A percentile compares a stretch with the other conserved stretches of the same genome.
phyloP scores from a whole-genome alignment of 1,284 basidiomycete species.

The Somion occarium region DNA sequence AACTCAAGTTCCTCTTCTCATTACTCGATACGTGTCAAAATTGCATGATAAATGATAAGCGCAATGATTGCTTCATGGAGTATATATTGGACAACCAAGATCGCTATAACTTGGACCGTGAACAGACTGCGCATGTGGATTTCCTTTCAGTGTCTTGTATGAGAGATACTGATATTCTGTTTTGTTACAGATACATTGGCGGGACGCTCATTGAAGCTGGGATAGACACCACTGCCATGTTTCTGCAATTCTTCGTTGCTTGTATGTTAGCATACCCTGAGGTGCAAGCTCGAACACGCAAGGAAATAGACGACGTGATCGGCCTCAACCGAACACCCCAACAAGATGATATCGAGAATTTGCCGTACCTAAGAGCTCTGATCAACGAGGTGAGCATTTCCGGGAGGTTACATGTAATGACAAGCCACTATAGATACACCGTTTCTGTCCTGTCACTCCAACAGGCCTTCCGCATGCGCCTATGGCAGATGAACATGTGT shows the following conservation, averaged over 20 bases:
- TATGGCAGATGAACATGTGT: not conserved
- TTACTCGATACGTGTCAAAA: slow-evolving; percentile 14
- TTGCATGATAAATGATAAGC: slow-evolving; percentile 14
- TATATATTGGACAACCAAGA: slow-evolving; percentile 5
- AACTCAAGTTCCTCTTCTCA: slow-evolving; percentile 17
- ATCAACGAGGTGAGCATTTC: slow-evolving; percentile 30
- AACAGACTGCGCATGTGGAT: slow-evolving; percentile 3
- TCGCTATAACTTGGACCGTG: not conserved
- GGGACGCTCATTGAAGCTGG: slow-evolving; percentile 19
- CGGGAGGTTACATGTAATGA: no score
- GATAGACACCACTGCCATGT: slow-evolving; percentile 24
- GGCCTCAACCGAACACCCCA: slow-evolving; percentile 28
- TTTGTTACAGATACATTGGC: slow-evolving; percentile 2
- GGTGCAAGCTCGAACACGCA: slow-evolving; percentile 26
- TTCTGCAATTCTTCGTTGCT: slow-evolving; percentile 23
- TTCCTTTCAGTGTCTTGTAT: not conserved
- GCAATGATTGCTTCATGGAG: slow-evolving; percentile 21
- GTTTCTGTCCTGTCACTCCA: slow-evolving; percentile 15
- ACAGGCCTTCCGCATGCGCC: slow-evolving; percentile 9
- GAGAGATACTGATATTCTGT: not conserved
- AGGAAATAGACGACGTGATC: slow-evolving; percentile 33
- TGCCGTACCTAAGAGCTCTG: slow-evolving; percentile 31
- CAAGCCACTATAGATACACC: slow-evolving; percentile 6
- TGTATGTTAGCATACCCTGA: slow-evolving; percentile 26
- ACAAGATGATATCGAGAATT: slow-evolving; percentile 25